phyloP scores from a whole-genome alignment of 306 rosid species.

The Carpinus fangiana region DNA sequence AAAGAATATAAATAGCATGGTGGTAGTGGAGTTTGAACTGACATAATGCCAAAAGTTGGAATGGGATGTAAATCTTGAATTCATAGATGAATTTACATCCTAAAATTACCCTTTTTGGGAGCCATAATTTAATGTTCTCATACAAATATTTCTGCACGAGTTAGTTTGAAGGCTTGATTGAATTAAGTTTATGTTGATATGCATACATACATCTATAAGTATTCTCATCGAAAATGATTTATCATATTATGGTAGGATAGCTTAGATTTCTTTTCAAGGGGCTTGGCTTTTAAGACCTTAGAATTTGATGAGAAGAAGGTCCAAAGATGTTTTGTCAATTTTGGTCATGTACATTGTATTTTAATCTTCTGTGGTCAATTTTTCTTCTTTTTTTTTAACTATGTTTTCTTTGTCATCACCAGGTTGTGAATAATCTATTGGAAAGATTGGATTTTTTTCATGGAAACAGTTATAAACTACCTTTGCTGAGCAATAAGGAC shows the following conservation, averaged over 20 bases:
- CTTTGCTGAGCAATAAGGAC: slow-evolving; percentile 18
- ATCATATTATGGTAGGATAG: not conserved
- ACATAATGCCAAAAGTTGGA: not conserved
- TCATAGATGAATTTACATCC: not conserved
- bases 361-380: not conserved
- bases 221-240: not conserved
- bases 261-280: not conserved
- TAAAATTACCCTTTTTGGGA: not conserved
- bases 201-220: no score
- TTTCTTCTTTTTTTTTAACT: not conserved
- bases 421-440: not conserved
- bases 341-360: not conserved
- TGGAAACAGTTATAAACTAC: not conserved
- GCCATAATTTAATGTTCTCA: not conserved
- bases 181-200: not conserved
- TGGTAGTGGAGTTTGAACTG: not conserved
- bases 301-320: slow-evolving; percentile 5
- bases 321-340: not conserved
- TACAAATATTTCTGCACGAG: not conserved
- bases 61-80: not conserved
- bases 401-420: not conserved
- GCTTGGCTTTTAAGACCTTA: not conserved
- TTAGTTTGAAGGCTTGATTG: not conserved
- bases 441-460: not conserved
- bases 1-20: not conserved